These are phyloP conservation scores for Truncatella angustata DNA, from an alignment of 2,329 filamentous ascomycete species.

Conservation along the genomic window DNA sequence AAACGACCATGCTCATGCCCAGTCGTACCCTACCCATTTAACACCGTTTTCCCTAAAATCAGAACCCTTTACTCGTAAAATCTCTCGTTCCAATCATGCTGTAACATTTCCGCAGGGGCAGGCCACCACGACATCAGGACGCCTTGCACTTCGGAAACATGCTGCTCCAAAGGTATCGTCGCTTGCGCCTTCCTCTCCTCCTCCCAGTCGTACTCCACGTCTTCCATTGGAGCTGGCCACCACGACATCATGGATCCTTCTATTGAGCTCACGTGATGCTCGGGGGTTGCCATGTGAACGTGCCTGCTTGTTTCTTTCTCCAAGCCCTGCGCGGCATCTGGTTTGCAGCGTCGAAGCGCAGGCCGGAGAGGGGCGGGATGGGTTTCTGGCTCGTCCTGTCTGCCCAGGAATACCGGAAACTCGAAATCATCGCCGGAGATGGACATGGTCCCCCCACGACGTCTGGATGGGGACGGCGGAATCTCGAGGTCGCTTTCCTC, in stretches of 20 bases:
- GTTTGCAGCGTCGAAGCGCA: neutral
- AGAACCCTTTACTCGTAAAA: conserved; percentile 30
- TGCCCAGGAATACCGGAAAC: conserved; percentile 28
- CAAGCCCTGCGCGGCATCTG: neutral
- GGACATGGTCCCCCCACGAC: conserved; percentile 14
- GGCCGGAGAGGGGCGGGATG: neutral
- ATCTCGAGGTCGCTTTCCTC: conserved; percentile 19
- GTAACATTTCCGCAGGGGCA: conserved; percentile 19
- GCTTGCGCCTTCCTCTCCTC: conserved; percentile 13
- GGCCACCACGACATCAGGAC: conserved; percentile 30
- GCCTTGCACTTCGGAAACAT: conserved; percentile 18
- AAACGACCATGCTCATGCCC: neutral
- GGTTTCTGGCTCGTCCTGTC: conserved; percentile 23
- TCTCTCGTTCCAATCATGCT: conserved; percentile 26
- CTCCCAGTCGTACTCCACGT: conserved; percentile 25
- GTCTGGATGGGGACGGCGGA: conserved; percentile 15
- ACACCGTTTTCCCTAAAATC: neutral
- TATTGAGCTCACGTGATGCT: conserved; percentile 16
- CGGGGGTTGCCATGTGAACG: conserved; percentile 11
- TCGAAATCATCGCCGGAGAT: conserved; percentile 23
- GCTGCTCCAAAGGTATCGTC: conserved; percentile 8
- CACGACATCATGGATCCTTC: conserved; percentile 25
- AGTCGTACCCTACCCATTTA: neutral
- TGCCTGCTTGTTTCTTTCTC: conserved; percentile 2
- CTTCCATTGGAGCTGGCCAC: conserved; percentile 25